A percentile compares a stretch with the other conserved stretches of the same genome.
These are phyloP conservation scores for Fusarium phyllophilum DNA, from an alignment of 2,329 filamentous ascomycete species.

Conservation along the genomic window DNA sequence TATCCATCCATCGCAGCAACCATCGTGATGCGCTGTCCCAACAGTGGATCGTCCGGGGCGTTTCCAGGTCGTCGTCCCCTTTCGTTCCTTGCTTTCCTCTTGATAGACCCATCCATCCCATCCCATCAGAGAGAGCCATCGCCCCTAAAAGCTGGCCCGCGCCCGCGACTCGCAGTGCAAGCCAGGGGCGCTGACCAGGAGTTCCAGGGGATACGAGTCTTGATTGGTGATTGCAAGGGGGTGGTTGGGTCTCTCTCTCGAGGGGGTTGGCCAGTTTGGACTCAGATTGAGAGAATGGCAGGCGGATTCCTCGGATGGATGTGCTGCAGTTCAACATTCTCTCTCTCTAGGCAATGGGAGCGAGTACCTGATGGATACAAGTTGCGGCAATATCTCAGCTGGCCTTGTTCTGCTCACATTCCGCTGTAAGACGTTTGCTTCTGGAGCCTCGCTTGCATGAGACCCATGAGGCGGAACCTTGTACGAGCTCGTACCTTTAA, in stretches of 20 bases:
- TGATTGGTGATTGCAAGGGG: slow-evolving; percentile 19
- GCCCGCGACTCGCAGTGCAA: slow-evolving; percentile 33
- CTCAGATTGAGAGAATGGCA: slow-evolving; percentile 17
- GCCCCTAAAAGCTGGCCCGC: slow-evolving; percentile 22
- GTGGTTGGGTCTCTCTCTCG: slow-evolving; percentile 21
- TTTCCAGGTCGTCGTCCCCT: slow-evolving; percentile 31
- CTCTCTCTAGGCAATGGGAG: not conserved
- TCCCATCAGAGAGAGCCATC: slow-evolving; percentile 25
- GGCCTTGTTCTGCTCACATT: slow-evolving; percentile 6
- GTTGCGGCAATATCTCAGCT: slow-evolving; percentile 17
- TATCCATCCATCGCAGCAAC: not conserved
- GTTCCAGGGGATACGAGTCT: slow-evolving; percentile 16
- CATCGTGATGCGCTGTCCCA: slow-evolving; percentile 27
- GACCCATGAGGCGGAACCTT: slow-evolving; percentile 9
- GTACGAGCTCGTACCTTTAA: slow-evolving; percentile 8
- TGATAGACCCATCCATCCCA: slow-evolving; percentile 19
- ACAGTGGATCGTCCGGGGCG: slow-evolving; percentile 31
- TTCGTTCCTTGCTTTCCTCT: slow-evolving; percentile 35
- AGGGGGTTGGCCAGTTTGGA: slow-evolving; percentile 32
- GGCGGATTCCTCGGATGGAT: slow-evolving; percentile 31
- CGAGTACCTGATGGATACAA: slow-evolving; percentile 25
- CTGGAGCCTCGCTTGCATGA: not conserved
- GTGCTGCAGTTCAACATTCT: slow-evolving; percentile 2
- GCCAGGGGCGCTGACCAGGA: slow-evolving; percentile 27
- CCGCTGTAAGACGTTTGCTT: not conserved